Evolutionary conservation across 441 rosid species (phyloP).

Genomic region (Rhodomyrtus psidioides): DNA sequence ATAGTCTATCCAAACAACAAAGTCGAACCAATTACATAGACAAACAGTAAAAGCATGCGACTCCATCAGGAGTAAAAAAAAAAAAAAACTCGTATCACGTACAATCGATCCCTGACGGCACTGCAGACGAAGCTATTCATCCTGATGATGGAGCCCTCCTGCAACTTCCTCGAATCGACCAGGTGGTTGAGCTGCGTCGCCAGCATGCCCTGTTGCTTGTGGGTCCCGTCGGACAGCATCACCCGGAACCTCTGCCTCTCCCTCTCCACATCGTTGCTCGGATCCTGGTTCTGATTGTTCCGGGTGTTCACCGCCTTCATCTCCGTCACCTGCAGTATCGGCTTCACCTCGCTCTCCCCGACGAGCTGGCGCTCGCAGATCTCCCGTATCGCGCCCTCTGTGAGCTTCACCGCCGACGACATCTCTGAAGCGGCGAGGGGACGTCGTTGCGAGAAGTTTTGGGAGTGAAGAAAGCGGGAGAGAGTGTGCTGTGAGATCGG

Average conservation of each 20-base stretch:
- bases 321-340: background rate
- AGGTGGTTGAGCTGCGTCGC: slow-evolving; percentile 42
- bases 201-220: slow-evolving; percentile 58
- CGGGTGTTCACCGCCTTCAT: background rate
- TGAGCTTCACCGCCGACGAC: background rate
- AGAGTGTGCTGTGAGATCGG: background rate
- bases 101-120: slow-evolving; percentile 25
- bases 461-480: background rate
- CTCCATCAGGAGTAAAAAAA: background rate
- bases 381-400: background rate
- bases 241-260: slow-evolving; percentile 35
- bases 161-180: slow-evolving; percentile 40
- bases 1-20: background rate
- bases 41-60: background rate
- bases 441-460: background rate
- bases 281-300: slow-evolving; percentile 16
- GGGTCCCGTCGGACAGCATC: slow-evolving; percentile 60
- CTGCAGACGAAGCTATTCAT: slow-evolving; percentile 50
- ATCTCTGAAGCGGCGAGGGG: background rate
- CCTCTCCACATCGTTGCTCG: slow-evolving; percentile 11
- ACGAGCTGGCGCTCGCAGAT: slow-evolving; percentile 1
- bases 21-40: background rate
- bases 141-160: slow-evolving; percentile 49
- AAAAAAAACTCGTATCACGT: background rate
- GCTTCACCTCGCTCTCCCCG: background rate